Percentiles rank a stretch among this genome's conserved stretches.
Conservation (phyloP, 352 stramenopile species). For the Albugo laibachii region DNA sequence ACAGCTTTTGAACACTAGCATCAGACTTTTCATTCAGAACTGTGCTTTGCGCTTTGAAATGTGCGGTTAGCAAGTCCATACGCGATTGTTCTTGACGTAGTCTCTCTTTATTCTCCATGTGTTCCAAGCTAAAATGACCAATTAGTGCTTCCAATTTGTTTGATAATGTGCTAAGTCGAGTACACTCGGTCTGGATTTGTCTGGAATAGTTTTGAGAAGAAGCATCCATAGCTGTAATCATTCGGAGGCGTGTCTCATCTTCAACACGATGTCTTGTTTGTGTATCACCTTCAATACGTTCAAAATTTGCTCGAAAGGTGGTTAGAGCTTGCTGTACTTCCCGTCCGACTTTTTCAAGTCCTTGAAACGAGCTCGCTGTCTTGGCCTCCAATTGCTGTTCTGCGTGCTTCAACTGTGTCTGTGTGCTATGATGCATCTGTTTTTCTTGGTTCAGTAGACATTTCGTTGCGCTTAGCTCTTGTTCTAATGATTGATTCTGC, state of each 20-base stretch:
- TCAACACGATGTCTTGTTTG: slow-evolving; percentile 9
- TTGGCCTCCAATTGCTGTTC: too few relatives aligned
- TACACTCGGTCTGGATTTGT: slow-evolving; percentile 37
- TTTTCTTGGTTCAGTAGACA: too few relatives aligned
- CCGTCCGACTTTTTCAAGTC: too few relatives aligned
- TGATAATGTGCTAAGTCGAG: slow-evolving; percentile 26
- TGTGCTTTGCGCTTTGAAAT: slow-evolving; percentile 43
- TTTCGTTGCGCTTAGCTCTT: too few relatives aligned
- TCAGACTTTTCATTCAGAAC: slow-evolving; percentile 30
- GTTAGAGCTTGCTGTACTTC: too few relatives aligned
- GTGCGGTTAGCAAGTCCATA: slow-evolving; percentile 25
- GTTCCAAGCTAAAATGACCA: slow-evolving; percentile 25
- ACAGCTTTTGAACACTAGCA: slow-evolving; percentile 19
- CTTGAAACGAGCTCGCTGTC: too few relatives aligned
- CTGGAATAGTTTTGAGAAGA: slow-evolving; percentile 29
- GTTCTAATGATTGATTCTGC: too few relatives aligned
- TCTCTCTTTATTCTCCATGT: slow-evolving; percentile 54
- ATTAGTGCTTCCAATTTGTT: slow-evolving; percentile 26
- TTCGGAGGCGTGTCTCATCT: slow-evolving; percentile 25
- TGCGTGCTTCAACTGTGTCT: too few relatives aligned
- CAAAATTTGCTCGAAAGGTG: too few relatives aligned
- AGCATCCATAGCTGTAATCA: slow-evolving; percentile 38
- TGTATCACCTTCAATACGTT: too few relatives aligned
- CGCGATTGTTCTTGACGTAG: slow-evolving; percentile 47
- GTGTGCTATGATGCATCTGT: too few relatives aligned